Evolutionary conservation across 106 monocot species (phyloP), one percentile per base, ranked within the genome.

Genomic region (Iris macrosiphon): DNA sequence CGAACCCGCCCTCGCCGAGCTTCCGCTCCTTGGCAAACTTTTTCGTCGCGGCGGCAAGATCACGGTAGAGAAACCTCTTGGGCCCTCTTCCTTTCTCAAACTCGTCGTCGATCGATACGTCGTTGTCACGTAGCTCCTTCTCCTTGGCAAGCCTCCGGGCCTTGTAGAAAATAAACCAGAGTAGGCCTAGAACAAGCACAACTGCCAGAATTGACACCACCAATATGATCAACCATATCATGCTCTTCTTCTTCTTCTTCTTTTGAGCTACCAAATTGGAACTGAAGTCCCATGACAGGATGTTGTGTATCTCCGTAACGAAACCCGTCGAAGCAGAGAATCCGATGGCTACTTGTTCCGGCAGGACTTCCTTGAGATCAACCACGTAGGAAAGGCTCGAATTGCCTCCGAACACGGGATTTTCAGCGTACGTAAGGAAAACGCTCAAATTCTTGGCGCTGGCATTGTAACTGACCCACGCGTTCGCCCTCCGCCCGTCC

Each of bases 281-380:
- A 38, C 20, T 52, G 59, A 89, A 89, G 4, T 66, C 58, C 88
- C 88, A 89, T 5, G 75, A 76, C 12, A 79, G 29, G 14, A 89
- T 52, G 6, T 40, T 43, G 41, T 89, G 88, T 2, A 70, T 17
- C 69, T 89, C 83, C 9, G 49, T 16, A 0, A 14, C 27, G 4
- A 1, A 1, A 12, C 73, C 82, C 1, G 75, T 83, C 55, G 79
- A 14, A 5, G 63, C 88, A 4, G 88, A 79, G 53, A 89, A 89
- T 2, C 88, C 83, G 16, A 89, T 35, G 31, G 57, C 64, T 1
- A 89, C 76, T 17, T 40, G 26, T 1, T 66, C 69, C 22, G 88
- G 75, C 4, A 88, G 64, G 13, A 65, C 6, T 55, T 38, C 22
- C 35, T 6, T 35, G n/a, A 57, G 13, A 57, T 57, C 57, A 14